A percentile compares a stretch with the other conserved stretches of the same genome.
Conservation (phyloP, 257 asterid species). For the Nicotiana paniculata region DNA sequence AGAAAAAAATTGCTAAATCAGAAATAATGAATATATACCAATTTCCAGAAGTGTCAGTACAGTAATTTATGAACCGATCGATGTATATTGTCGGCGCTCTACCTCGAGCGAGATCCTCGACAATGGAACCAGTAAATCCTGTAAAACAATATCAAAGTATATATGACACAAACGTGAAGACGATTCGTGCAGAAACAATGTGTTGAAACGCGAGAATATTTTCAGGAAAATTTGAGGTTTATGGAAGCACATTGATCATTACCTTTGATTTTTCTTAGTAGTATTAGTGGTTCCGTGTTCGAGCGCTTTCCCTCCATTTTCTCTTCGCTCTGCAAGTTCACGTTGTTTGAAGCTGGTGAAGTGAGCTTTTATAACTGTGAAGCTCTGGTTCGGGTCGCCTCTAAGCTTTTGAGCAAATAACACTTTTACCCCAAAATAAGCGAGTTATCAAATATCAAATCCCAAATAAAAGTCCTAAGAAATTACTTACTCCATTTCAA, state of each 20-base stretch:
- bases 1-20: background rate
- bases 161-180: background rate
- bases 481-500: no score
- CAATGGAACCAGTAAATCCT: conserved; percentile 63
- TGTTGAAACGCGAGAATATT: background rate
- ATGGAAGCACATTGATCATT: background rate
- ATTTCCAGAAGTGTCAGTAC: conserved; percentile 51
- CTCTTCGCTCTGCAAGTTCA: background rate
- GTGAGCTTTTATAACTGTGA: background rate
- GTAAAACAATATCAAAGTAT: conserved; percentile 6
- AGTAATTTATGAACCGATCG: conserved; percentile 65
- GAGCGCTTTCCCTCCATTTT: conserved; percentile 53
- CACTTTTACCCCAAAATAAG: no score
- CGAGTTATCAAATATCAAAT: no score
- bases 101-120: conserved; percentile 47
- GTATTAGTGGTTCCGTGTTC: conserved; percentile 24
- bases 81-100: conserved; percentile 45
- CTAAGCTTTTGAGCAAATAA: no score
- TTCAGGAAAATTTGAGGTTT: background rate
- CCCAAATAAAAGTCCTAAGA: no score
- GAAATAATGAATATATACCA: conserved; percentile 27
- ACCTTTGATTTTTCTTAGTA: conserved; percentile 55
- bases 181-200: background rate
- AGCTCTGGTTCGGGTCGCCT: background rate
- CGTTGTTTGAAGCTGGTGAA: background rate